Evolutionary conservation across 257 asterid genomes (phyloP), one percentile per base, ranked within the genome.

Genomic region (Striga asiatica): DNA sequence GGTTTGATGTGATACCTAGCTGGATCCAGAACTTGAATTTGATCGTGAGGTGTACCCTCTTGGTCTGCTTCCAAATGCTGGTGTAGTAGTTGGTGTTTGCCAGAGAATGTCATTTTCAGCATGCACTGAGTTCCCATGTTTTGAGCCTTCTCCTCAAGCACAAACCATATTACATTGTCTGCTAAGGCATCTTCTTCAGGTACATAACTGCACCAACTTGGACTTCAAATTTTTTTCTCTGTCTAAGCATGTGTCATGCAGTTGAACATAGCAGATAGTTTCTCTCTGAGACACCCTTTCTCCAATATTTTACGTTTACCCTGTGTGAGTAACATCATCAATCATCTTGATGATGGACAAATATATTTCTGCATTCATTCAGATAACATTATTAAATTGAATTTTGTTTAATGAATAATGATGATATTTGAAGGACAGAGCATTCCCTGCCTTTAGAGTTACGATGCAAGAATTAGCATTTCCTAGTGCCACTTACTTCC

Each of bases 31-130:
- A 70, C 81, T 92, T 77, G 99, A 92, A 71, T 92, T 92, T 72
- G 99, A 92, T 71, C 94, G 99, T 53, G 99, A 92, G 81, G 94
- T 92, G 18, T 92, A 92, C 65, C 97, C 99, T n/a, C 88, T 92
- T 66, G 99, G 99, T 70, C 73, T 92, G 52, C 95, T 92, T 73
- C 97, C 99, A 37, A 84, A 78, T 65, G 93, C 93, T 24, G 99
- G 99, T 56, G 95, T 92, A 49, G 97, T 92, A 54, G 99, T 92
- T 71, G 99, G 99, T 52, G 97, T 88, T 63, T 84, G 93, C 63
- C 99, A 92, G 79, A 84, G 97, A 81, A 78, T 92, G 94, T 92
- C 99, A 38, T 88, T 88, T 79, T 88, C 97, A 50, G 89, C 97
- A 54, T 82, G 94, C 67, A 88, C 97, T 11, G 99, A 92, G 81